Evolutionary conservation across 306 rosid genomes (phyloP), one percentile per base, ranked within the genome.

Genomic region (Bauhinia variegata): DNA sequence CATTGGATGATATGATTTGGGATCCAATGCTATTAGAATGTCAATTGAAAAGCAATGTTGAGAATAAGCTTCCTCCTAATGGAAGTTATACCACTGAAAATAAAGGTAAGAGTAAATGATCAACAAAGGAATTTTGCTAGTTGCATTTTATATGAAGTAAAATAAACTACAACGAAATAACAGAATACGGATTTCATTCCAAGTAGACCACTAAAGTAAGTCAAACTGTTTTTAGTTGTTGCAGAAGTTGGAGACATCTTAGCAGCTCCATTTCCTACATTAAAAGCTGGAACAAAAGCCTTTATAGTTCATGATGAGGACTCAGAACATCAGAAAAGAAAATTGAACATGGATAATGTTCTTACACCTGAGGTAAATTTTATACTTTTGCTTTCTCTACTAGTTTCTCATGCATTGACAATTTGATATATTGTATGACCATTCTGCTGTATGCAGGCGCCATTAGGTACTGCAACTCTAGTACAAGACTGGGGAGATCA

Each of bases 1-100:
- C 31, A 23, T 13, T 56, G 41, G 72, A 36, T 57, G 60, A 56
- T 38, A 46, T 36, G 16, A 3, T 32, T 30, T 49, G 54, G 67
- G 78, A 74, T 65, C 67, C 78, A 47, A 65, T 74, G 78, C 54
- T 65, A 16, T 12, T 74, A 49, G 73, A 74, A 41, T 57, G 17
- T 39, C 73, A 49, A 17, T 38, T 74, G 52, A 48, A 57, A 30
- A 0, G 13, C 44, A 55, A 46, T 36, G 14, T 44, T 19, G 78
- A 54, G 36, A 73, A 54, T 37, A 67, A 2, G 10, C 41, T 18
- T 49, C 11, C 39, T 38, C 31, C 38, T 34, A 34, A 46, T 19
- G 8, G 14, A 12, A 28, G 32, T 28, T 54, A 37, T 33, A 9
- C 38, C 56, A 46, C 15, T 1, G 31, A 47, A 33, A 16, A 49